Conservation (phyloP, 257 asterid species). For the Plantago ovata region DNA sequence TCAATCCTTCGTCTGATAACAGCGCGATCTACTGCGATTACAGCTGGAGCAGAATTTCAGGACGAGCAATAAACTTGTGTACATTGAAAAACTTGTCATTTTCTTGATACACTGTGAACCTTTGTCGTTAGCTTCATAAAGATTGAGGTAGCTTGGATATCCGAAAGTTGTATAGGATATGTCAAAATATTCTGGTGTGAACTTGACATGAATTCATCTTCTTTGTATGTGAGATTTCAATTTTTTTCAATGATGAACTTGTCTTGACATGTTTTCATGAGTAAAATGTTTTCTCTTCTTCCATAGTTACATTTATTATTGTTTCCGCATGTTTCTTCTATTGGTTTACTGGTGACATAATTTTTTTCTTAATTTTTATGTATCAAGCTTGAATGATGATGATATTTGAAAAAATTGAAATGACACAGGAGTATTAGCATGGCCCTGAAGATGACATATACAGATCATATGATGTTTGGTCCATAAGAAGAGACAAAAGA, state of each 20-base stretch:
- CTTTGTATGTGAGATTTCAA: slow-evolving; percentile 11
- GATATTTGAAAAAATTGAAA: too few relatives aligned
- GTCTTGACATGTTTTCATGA: background rate
- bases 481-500: background rate
- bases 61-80: background rate
- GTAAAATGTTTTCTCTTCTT: too few relatives aligned
- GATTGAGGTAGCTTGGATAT: background rate
- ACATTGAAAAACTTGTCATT: slow-evolving; percentile 5
- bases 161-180: slow-evolving; percentile 1
- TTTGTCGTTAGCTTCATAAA: slow-evolving; percentile 4
- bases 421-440: background rate
- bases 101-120: background rate
- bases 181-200: background rate
- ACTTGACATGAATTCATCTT: background rate
- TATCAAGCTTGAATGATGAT: background rate
- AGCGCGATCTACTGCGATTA: background rate
- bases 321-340: too few relatives aligned
- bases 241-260: too few relatives aligned
- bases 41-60: background rate
- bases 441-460: too few relatives aligned
- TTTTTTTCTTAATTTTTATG: background rate
- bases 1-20: slow-evolving; percentile 12
- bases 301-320: background rate
- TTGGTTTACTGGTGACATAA: too few relatives aligned
- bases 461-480: background rate